Percentiles rank a stretch among this genome's conserved stretches.
phyloP scores from a whole-genome alignment of 2,329 filamentous ascomycete species.

The Teratosphaeria gauchensis region DNA sequence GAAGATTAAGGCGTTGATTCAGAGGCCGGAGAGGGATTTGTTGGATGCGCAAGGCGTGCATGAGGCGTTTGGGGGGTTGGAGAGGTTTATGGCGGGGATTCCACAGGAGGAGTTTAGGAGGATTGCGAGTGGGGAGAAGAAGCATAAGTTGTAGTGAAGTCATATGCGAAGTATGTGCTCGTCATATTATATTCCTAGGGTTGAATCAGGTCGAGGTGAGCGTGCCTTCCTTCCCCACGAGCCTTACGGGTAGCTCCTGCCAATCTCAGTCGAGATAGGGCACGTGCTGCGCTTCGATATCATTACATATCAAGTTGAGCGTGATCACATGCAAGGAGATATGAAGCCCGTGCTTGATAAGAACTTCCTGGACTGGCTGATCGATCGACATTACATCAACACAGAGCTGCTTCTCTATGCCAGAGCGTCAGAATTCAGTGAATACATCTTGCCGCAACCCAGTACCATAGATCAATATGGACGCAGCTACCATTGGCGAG shows the following conservation, averaged over 20 bases:
- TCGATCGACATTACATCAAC: no score
- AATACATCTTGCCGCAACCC: not conserved
- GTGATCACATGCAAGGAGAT: no score
- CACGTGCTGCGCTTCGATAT: not conserved
- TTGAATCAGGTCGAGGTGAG: no score
- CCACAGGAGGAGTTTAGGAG: slow-evolving; percentile 85
- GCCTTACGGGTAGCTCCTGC: not conserved
- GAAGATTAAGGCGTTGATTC: slow-evolving; percentile 76
- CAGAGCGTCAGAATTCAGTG: not conserved
- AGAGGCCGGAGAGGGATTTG: slow-evolving; percentile 59
- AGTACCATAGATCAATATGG: not conserved
- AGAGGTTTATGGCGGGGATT: slow-evolving; percentile 67
- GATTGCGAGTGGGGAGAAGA: slow-evolving; percentile 80
- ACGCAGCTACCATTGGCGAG: not conserved
- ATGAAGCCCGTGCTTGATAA: no score
- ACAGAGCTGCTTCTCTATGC: no score
- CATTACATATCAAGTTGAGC: no score
- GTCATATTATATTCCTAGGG: no score
- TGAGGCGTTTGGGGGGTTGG: slow-evolving; percentile 79
- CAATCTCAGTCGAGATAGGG: not conserved
- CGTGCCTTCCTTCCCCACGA: not conserved
- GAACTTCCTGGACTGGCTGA: no score
- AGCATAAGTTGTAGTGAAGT: slow-evolving; percentile 65
- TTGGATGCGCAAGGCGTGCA: slow-evolving; percentile 68
- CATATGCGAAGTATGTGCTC: no score